Conservation (phyloP, 495 filamentous ascomycete genomes). For the Penicillium daleae region DNA sequence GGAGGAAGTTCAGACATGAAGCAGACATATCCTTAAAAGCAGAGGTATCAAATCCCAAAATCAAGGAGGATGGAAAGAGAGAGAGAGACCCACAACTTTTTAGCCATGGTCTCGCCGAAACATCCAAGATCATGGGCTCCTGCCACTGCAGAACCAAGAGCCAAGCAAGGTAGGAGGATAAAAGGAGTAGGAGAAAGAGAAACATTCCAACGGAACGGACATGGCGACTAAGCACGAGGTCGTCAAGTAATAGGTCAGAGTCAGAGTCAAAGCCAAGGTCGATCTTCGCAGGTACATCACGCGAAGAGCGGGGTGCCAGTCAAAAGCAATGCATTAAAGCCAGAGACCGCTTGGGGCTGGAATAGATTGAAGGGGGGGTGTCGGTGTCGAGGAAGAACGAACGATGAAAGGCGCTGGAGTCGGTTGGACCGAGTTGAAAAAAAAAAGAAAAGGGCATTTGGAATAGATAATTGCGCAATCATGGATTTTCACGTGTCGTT, state of each 20-base stretch:
- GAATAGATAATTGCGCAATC: neutral
- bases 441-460: constrained; percentile 1
- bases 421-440: constrained; percentile 1
- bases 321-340: constrained; percentile 7
- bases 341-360: neutral
- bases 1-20: neutral
- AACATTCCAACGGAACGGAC: constrained; percentile 19
- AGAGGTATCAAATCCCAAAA: neutral
- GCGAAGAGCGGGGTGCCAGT: constrained; percentile 21
- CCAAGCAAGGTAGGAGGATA: neutral
- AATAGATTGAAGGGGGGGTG: neutral
- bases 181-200: neutral
- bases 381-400: neutral
- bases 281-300: constrained; percentile 28
- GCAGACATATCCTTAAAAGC: neutral
- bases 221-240: constrained; percentile 20
- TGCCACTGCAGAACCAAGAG: neutral
- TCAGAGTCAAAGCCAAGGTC: neutral
- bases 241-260: constrained; percentile 11
- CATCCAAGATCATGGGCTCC: neutral
- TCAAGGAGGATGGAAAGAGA: neutral
- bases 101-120: neutral
- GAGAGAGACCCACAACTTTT: neutral
- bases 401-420: neutral
- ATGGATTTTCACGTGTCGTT: constrained; percentile 8